phyloP scores from a whole-genome alignment of 495 filamentous ascomycete species.

The Hypomontagnella monticulosa region DNA sequence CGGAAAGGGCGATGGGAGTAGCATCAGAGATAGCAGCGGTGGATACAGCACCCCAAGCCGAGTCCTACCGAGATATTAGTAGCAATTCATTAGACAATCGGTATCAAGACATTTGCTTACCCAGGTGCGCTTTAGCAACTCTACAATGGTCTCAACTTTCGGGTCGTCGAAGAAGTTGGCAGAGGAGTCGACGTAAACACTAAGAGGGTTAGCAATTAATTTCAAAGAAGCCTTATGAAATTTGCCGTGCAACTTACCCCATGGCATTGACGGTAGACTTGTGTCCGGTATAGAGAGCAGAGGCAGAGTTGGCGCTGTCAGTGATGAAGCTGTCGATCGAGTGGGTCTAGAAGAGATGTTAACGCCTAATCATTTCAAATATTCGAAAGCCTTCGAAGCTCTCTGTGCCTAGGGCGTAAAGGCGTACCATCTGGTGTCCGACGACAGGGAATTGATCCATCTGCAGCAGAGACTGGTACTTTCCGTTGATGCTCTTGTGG shows the following conservation, averaged over 20 bases:
- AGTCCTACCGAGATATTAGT: constrained; percentile 44
- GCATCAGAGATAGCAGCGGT: constrained; percentile 78
- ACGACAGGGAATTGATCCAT: constrained; percentile 78
- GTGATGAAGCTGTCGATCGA: constrained; percentile 81
- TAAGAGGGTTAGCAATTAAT: too few relatives aligned
- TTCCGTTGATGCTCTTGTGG: constrained; percentile 78
- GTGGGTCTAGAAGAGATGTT: constrained; percentile 58
- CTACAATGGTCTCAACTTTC: constrained; percentile 80
- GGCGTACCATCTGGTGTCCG: constrained; percentile 69
- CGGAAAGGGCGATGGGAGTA: constrained; percentile 73
- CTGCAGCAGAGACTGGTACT: constrained; percentile 71
- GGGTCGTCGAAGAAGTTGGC: constrained; percentile 74
- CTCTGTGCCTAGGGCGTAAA: background rate
- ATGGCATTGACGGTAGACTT: constrained; percentile 79
- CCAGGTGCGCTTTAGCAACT: constrained; percentile 71
- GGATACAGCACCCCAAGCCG: constrained; percentile 64
- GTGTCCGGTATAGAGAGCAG: constrained; percentile 77
- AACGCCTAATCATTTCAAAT: background rate
- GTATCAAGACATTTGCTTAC: constrained; percentile 42
- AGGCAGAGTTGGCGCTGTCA: constrained; percentile 79
- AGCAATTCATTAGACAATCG: background rate
- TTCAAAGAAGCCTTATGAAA: too few relatives aligned
- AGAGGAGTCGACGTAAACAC: constrained; percentile 75
- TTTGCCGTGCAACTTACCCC: constrained; percentile 60
- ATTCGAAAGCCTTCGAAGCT: background rate